Base-by-base conservation (phyloP, 2,329 filamentous ascomycete genomes). In the Trichoderma hamatum region DNA sequence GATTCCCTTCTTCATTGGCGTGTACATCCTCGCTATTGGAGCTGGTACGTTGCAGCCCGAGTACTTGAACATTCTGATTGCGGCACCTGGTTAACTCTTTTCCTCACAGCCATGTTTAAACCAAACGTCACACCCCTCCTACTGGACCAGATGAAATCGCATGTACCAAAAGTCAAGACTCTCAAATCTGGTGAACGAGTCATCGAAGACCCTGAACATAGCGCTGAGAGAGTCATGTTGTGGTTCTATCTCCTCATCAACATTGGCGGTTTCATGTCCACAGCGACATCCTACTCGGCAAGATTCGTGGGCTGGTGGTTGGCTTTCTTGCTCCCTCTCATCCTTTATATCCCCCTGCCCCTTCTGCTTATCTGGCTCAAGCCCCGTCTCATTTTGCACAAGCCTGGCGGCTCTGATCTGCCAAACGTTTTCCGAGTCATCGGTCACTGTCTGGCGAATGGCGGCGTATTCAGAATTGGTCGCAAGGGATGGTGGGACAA, bases 61-160 rank as follows among this genome's bases (percentile, higher is more conserved):
- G 52, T 56, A 28, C 52, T 56, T 56, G 46, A 49, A 49, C 46
- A 19, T 46, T 46, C 43, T 46, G 19, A 46, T 46, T 46, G 43
- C 43, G n/a, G 46, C 46, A 49, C 52, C 24, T 56, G 52, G 30
- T 21, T 56, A 56, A 56, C 52, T 56, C 30, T 28, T 32, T 55
- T 56, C 46, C n/a, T 28, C 30, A 32, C 30, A 56, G 52, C 52
- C 43, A 63, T 63, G 43, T 92, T 93, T 84, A 94, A 94, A 81
- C 81, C 89, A 49, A 93, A 92, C 72, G 89, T 94, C 46, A 88
- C 89, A 0, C 89, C 89, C 0, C 80, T 91, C 21, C 84, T 92
- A 32, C 86, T 90, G 13, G 90, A 92, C 72, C 89, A 92, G 74
- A 85, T 90, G 74, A 84, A 81, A 3, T 83, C 84, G 26, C 86